These are phyloP conservation scores for Leucoagaricus sp. DNA, from an alignment of 1,284 basidiomycete genomes.

Conservation along the genomic window DNA sequence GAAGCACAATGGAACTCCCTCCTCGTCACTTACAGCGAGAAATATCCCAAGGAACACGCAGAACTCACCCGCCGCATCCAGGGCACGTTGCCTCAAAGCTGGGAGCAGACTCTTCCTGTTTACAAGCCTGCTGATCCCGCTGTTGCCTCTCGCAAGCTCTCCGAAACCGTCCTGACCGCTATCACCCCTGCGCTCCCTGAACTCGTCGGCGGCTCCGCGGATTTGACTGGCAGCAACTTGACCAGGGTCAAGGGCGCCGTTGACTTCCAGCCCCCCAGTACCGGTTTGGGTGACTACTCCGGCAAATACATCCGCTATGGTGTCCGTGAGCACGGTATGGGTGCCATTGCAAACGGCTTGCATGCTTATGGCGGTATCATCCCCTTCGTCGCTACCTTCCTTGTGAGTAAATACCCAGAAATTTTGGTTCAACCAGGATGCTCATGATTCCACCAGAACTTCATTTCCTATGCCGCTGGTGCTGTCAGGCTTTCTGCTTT, in stretches of 20 bases:
- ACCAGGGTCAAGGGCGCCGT: conserved; percentile 81
- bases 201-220: conserved; percentile 87
- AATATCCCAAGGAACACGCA: conserved; percentile 83
- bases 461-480: conserved; percentile 92
- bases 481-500: conserved; percentile 91
- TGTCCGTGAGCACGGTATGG: conserved; percentile 98
- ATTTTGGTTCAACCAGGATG: conserved; percentile 7
- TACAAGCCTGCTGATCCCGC: conserved; percentile 84
- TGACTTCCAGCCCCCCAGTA: conserved; percentile 93
- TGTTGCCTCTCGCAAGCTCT: conserved; percentile 90
- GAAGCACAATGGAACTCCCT: conserved; percentile 80
- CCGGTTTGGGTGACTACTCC: conserved; percentile 80
- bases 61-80: conserved; percentile 86
- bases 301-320: conserved; percentile 95
- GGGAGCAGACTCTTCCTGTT: conserved; percentile 86
- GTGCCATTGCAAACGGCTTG: conserved; percentile 91
- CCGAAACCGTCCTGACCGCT: conserved; percentile 85
- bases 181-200: conserved; percentile 82
- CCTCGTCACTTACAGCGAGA: conserved; percentile 71
- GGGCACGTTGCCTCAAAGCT: conserved; percentile 81
- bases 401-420: conserved; percentile 46
- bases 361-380: conserved; percentile 84
- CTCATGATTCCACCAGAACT: conserved; percentile 63
- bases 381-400: conserved; percentile 87
- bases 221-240: conserved; percentile 91